Evolutionary conservation across 768 basidiomycete species (phyloP), one percentile per base, ranked within the genome.

Genomic region (Leucocoprinus birnbaumii): DNA sequence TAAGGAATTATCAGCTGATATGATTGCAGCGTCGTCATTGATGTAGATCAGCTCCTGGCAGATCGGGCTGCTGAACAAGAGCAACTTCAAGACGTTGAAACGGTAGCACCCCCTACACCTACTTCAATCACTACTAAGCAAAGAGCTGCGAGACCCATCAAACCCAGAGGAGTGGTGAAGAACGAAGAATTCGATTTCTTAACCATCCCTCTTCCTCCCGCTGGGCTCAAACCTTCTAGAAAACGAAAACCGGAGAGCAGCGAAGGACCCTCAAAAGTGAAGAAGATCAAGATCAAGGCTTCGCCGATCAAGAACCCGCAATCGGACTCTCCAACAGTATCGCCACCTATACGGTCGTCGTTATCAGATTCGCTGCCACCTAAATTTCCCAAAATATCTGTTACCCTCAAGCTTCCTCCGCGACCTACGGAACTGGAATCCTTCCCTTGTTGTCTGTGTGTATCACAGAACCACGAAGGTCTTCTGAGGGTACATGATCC

Each of bases 21-120:
- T 59, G 19, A 35, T 35, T 31, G 3, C 57, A 98, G 95, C 64
- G 96, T 98, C 25, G 85, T 87, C 24, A 98, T 98, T 60, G 89
- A 98, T 55, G 91, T 98, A 19, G 92, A 96, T 64, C 86, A 89
- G 59, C 80, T 97, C 42, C 71, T 98, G 18, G 74, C 64, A 2
- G 86, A 91, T 58, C 78, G 86, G 3, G 85, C 81, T 24, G 72
- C 72, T 6, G 86, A 86, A 34, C 42, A 52, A 47, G 56, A 37
- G 26, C 52, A 61, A 48, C 54, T 48, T 22, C 16, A 16, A 11
- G 14, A 38, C 14, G 14, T 3, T 14, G 4, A 38, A 10, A 3
- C 38, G 11, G 3, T 14, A 13, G 38, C 37, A n/a, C 46, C 37
- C 14, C 43, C 43, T 14, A 22, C 51, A 3, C 26, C 35, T 18